Conservation (phyloP, 768 basidiomycete species). For the Obba rivulosa region DNA sequence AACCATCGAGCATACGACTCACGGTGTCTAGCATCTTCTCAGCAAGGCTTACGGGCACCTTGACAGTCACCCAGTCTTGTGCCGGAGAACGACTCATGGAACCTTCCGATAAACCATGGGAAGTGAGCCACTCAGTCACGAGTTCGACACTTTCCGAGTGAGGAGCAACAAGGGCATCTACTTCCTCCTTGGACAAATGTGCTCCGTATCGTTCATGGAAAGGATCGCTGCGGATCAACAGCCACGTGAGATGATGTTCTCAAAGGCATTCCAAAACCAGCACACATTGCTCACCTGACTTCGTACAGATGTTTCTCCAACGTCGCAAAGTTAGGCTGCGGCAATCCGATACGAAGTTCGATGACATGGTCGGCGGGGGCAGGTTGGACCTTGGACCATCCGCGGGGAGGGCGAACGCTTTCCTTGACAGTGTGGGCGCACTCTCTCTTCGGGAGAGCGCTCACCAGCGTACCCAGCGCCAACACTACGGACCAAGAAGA, state of each 20-base stretch:
- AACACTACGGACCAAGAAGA: too few species aligned
- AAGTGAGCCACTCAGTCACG: slow-evolving; percentile 59
- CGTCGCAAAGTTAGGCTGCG: slow-evolving; percentile 45
- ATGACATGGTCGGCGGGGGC: slow-evolving; percentile 45
- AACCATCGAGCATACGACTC: slow-evolving; percentile 12
- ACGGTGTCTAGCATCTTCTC: slow-evolving; percentile 74
- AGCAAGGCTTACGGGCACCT: slow-evolving; percentile 49
- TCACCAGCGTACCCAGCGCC: too few species aligned
- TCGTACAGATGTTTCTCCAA: slow-evolving; percentile 50
- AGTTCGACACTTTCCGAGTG: slow-evolving; percentile 43
- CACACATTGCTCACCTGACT: slow-evolving; percentile 30
- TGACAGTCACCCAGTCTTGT: slow-evolving; percentile 63
- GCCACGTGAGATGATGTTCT: too few species aligned
- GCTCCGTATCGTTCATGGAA: slow-evolving; percentile 28
- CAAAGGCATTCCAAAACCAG: neutral
- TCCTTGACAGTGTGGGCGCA: slow-evolving; percentile 41
- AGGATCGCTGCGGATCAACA: slow-evolving; percentile 17
- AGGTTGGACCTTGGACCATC: slow-evolving; percentile 41
- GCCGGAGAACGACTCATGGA: slow-evolving; percentile 54
- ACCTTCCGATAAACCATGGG: slow-evolving; percentile 45
- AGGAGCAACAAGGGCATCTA: slow-evolving; percentile 57
- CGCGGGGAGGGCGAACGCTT: slow-evolving; percentile 36
- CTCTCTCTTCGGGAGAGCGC: neutral
- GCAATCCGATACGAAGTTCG: slow-evolving; percentile 51
- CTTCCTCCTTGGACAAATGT: slow-evolving; percentile 57